These are phyloP conservation scores for Moelleriella libera DNA, from an alignment of 2,329 filamentous ascomycete genomes.

Conservation along the genomic window DNA sequence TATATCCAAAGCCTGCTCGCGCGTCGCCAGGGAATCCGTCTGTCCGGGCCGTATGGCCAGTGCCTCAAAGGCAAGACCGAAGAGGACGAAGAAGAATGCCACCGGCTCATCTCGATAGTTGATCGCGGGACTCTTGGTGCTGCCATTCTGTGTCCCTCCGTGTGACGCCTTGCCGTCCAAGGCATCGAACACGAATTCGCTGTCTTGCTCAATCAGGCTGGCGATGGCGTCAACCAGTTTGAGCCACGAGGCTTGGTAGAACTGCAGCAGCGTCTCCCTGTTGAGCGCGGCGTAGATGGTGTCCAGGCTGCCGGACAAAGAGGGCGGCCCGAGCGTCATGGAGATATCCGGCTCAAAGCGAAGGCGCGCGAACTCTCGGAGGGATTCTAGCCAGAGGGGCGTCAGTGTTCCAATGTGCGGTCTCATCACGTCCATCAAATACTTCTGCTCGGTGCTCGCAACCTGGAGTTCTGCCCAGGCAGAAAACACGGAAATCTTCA, in stretches of 20 bases:
- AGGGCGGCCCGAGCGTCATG: constrained; percentile 69
- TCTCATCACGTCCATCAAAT: constrained; percentile 75
- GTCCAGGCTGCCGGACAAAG: constrained; percentile 73
- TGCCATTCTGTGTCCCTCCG: constrained; percentile 28
- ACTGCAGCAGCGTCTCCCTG: constrained; percentile 80
- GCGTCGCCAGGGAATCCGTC: constrained; percentile 42
- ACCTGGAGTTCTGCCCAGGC: constrained; percentile 97
- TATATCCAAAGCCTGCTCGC: constrained; percentile 76
- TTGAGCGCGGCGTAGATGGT: constrained; percentile 92
- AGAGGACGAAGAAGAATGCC: constrained; percentile 97
- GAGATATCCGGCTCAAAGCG: constrained; percentile 97
- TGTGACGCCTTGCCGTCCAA: constrained; percentile 68
- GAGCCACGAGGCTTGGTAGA: constrained; percentile 96
- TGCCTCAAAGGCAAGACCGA: constrained; percentile 91
- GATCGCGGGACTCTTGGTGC: constrained; percentile 60
- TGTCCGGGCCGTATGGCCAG: constrained; percentile 61
- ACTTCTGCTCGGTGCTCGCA: constrained; percentile 81
- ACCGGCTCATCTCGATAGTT: constrained; percentile 97
- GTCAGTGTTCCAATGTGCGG: constrained; percentile 84
- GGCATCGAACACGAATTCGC: constrained; percentile 93
- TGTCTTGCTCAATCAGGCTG: constrained; percentile 93
- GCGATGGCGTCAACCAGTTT: constrained; percentile 95
- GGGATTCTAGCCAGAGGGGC: constrained; percentile 82
- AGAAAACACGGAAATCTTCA: constrained; percentile 92
- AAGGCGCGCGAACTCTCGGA: constrained; percentile 84